phyloP scores from a whole-genome alignment of 2,329 filamentous ascomycete species.

The Fusarium liriodendri region DNA sequence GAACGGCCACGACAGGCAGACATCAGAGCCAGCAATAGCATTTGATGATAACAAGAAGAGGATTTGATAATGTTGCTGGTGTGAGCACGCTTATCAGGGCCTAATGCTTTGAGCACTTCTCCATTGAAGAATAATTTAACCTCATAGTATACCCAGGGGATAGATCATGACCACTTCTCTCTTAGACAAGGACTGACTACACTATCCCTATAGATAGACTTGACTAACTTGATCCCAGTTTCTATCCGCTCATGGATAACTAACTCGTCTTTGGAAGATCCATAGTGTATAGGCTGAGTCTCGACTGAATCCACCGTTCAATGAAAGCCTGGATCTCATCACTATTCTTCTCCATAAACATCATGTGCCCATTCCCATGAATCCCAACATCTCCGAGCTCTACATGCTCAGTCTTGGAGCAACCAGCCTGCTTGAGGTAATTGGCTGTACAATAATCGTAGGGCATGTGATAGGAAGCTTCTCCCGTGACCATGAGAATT shows the following conservation, averaged over 20 bases:
- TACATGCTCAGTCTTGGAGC: slow-evolving; percentile 31
- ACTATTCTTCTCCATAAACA: slow-evolving; percentile 42
- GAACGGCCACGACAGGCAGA: no score
- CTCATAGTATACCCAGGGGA: no score
- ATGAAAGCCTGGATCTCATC: slow-evolving; percentile 28
- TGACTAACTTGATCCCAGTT: no score
- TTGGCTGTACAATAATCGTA: slow-evolving; percentile 39
- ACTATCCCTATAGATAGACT: neutral
- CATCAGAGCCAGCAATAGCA: no score
- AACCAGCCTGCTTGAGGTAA: slow-evolving; percentile 37
- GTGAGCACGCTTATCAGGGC: neutral
- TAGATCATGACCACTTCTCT: neutral
- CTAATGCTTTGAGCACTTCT: neutral
- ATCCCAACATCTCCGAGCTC: slow-evolving; percentile 33
- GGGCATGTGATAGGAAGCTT: slow-evolving; percentile 32
- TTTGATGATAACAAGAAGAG: neutral
- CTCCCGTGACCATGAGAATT: slow-evolving; percentile 36
- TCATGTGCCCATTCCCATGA: slow-evolving; percentile 40
- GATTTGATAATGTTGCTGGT: neutral
- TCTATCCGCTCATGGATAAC: no score
- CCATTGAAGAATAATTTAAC: no score
- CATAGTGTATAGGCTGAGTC: neutral
- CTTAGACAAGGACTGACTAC: neutral
- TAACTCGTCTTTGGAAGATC: neutral
- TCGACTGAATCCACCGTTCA: slow-evolving; percentile 25